A percentile compares a stretch with the other conserved stretches of the same genome.
Conservation (phyloP, 2,329 filamentous ascomycete species). For the Rutstroemia sp. region DNA sequence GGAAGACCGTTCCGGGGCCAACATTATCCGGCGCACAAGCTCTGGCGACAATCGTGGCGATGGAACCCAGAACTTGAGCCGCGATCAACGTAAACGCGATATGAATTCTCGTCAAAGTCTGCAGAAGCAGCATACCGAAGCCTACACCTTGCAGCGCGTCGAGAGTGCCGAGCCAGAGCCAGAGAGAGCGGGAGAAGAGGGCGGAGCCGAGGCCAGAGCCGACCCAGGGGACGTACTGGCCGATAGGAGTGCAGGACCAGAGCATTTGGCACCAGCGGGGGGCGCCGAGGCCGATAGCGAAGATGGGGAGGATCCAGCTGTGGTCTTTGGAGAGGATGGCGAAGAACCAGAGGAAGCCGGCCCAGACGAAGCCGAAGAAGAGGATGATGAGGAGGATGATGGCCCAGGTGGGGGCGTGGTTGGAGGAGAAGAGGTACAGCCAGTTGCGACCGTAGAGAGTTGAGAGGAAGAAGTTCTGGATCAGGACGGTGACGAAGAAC, state of each 20-base stretch:
- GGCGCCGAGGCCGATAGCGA: slow-evolving; percentile 58
- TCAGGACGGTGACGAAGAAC: slow-evolving; percentile 56
- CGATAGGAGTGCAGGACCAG: slow-evolving; percentile 55
- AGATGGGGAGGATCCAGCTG: slow-evolving; percentile 60
- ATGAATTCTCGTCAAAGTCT: slow-evolving; percentile 58
- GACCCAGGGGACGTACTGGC: slow-evolving; percentile 54
- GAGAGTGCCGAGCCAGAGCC: slow-evolving; percentile 61
- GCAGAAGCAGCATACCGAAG: slow-evolving; percentile 60
- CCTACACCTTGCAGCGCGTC: slow-evolving; percentile 59
- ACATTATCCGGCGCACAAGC: slow-evolving; percentile 53
- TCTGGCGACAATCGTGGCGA: slow-evolving; percentile 54
- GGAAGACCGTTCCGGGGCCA: slow-evolving; percentile 55
- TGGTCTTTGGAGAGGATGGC: slow-evolving; percentile 50
- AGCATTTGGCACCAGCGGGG: slow-evolving; percentile 62
- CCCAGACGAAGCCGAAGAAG: slow-evolving; percentile 51
- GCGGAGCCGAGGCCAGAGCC: slow-evolving; percentile 44
- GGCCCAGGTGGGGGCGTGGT: slow-evolving; percentile 45
- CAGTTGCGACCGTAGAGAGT: slow-evolving; percentile 61
- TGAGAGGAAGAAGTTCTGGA: slow-evolving; percentile 34
- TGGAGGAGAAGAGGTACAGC: slow-evolving; percentile 35
- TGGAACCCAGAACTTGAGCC: slow-evolving; percentile 54
- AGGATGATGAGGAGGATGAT: slow-evolving; percentile 48
- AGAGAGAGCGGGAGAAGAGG: slow-evolving; percentile 48
- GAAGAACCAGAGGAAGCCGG: slow-evolving; percentile 42
- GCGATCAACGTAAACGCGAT: slow-evolving; percentile 53